Evolutionary conservation across 495 filamentous ascomycete genomes (phyloP), one percentile per base, ranked within the genome.

Genomic region (Neurospora pannonica): DNA sequence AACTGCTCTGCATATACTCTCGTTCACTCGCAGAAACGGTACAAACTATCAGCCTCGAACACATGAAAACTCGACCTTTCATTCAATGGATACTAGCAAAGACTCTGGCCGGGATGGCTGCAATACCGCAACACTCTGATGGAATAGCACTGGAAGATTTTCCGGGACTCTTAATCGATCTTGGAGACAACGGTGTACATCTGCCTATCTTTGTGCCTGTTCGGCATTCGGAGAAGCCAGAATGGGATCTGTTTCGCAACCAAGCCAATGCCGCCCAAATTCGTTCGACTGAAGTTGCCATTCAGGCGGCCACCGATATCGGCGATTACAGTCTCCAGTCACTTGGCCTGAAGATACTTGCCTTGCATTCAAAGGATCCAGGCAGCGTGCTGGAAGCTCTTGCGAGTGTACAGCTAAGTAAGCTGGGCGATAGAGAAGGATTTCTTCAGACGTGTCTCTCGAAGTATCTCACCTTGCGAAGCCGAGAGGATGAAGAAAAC

Each of bases 81-180:
- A 72, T 78, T 28, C 77, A 74, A 36, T 79, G 70, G 70, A 43
- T 79, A 11, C 75, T 79, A 15, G 78, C 75, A 9, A 78, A 71
- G 21, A 7, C 71, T 21, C 40, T 73, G 2, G 17, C 71, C 34
- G 77, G 74, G 36, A 75, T 78, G 71, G 39, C 46, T 11, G 15
- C 21, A 13, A 38, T 46, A 2, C 67, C 67, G 5, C 31, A 62
- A 37, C 38, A 48, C 0, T 75, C 71, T 31, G 70, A 78, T 31
- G 72, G 71, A 43, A 48, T 71, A 3, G 10, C 39, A 7, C n/a
- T 79, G 3, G 36, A 40, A 17, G 69, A 76, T 5, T 73, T 72
- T 40, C 13, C 15, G 5, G 77, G 77, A 0, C 38, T 79, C 10
- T 4, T 28, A 7, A 38, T 79, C 11, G 11, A 70, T 3, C 71